Conservation (phyloP, 1,284 basidiomycete genomes). For the Ustilago sp. region DNA sequence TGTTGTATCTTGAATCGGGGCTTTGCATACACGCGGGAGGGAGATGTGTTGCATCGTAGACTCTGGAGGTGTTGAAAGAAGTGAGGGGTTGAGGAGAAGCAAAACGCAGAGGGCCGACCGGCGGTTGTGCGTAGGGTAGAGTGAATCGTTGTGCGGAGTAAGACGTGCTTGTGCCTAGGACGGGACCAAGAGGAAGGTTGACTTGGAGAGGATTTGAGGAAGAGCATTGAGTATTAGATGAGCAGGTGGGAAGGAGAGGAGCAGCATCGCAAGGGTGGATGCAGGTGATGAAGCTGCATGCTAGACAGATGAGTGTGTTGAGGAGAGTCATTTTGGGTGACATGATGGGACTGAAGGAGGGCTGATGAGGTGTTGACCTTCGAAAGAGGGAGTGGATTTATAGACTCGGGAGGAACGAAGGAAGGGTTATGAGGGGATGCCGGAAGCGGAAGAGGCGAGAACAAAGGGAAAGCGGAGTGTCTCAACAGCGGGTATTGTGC, state of each 20-base stretch:
- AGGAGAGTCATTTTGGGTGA: constrained; percentile 13
- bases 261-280: constrained; percentile 15
- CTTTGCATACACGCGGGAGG: constrained; percentile 48
- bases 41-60: constrained; percentile 39
- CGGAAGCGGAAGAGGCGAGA: not conserved
- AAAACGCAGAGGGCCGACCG: constrained; percentile 51
- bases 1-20: constrained; percentile 28
- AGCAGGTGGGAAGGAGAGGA: not conserved
- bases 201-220: constrained; percentile 16
- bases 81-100: constrained; percentile 43
- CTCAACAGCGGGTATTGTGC: not conserved
- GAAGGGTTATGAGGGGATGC: not conserved
- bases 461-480: not conserved
- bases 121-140: constrained; percentile 54
- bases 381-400: not conserved
- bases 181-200: constrained; percentile 18
- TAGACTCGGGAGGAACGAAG: not conserved
- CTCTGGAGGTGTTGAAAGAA: constrained; percentile 8
- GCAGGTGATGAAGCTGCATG: constrained; percentile 31
- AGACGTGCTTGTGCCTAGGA: constrained; percentile 10
- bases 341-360: not conserved
- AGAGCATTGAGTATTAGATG: constrained; percentile 8
- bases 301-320: constrained; percentile 20
- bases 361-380: not conserved
- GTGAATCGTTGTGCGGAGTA: constrained; percentile 48